A percentile compares a stretch with the other conserved stretches of the same genome.
phyloP scores from a whole-genome alignment of 257 asterid genomes.

The Scutellaria minor region DNA sequence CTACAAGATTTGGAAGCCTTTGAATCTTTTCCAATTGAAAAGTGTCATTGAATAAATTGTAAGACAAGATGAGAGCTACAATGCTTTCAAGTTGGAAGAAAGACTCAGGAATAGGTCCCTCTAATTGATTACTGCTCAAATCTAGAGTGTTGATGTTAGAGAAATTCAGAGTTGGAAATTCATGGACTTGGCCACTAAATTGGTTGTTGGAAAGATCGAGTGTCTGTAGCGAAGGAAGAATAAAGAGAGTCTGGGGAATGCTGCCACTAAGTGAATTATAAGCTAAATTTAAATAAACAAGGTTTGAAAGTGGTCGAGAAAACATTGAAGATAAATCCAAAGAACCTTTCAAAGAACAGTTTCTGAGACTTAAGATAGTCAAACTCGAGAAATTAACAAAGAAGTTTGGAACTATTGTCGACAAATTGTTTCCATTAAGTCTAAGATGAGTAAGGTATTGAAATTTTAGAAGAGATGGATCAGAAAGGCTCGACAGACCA shows the following conservation, averaged over 20 bases:
- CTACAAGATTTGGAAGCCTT: conserved; percentile 28
- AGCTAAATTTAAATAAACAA: conserved; percentile 32
- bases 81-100: conserved; percentile 30
- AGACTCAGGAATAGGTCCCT: conserved; percentile 31
- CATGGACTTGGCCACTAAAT: conserved; percentile 38
- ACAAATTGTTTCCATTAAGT: conserved; percentile 34
- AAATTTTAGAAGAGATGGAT: conserved; percentile 33
- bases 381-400: conserved; percentile 38
- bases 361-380: conserved; percentile 27
- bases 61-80: conserved; percentile 24
- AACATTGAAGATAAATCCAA: conserved; percentile 26
- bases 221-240: conserved; percentile 35
- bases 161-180: conserved; percentile 5
- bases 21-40: conserved; percentile 24
- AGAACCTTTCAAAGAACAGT: conserved; percentile 36
- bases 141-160: conserved; percentile 21
- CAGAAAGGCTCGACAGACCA: conserved; percentile 41
- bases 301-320: conserved; percentile 35
- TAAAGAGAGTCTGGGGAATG: conserved; percentile 40
- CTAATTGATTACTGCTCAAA: conserved; percentile 37
- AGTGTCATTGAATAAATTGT: conserved; percentile 38
- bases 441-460: conserved; percentile 35
- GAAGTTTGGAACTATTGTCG: conserved; percentile 28
- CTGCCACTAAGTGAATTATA: conserved; percentile 36
- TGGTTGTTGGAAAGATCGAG: conserved; percentile 36